These are phyloP conservation scores for Nicotiana noctiflora DNA, from an alignment of 257 asterid species.

Conservation along the genomic window DNA sequence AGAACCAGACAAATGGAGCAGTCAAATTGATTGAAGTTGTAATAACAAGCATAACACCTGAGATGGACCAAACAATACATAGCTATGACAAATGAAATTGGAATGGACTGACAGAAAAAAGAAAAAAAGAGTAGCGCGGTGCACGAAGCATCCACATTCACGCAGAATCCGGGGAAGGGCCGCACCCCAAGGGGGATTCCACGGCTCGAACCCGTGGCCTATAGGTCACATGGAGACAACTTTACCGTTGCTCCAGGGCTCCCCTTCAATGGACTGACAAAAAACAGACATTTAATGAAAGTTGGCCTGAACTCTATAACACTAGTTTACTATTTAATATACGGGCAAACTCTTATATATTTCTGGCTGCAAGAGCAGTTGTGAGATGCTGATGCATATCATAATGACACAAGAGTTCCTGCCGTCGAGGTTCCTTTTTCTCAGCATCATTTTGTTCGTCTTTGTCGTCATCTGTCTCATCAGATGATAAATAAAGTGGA, in stretches of 20 bases:
- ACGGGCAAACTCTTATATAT: not conserved
- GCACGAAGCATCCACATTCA: no score
- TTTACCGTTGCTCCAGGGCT: no score
- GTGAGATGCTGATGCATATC: conserved; percentile 14
- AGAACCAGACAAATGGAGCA: not conserved
- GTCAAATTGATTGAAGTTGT: not conserved
- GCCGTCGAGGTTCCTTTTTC: not conserved
- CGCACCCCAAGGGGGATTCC: no score
- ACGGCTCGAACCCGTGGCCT: no score
- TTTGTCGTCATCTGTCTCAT: not conserved
- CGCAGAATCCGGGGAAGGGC: no score
- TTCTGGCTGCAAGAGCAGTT: not conserved
- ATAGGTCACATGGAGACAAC: no score
- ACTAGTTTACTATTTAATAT: not conserved
- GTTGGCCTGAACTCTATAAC: not conserved
- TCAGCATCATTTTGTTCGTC: conserved; percentile 10
- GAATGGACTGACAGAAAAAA: not conserved
- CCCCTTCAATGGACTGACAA: no score
- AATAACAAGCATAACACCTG: not conserved
- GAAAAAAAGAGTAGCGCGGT: no score
- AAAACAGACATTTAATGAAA: not conserved
- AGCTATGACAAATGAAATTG: not conserved
- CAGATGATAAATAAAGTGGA: not conserved
- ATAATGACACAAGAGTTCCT: not conserved
- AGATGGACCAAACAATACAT: not conserved